Evolutionary conservation across 2,329 filamentous ascomycete genomes (phyloP).

Genomic region (Thielaviopsis punctulata): DNA sequence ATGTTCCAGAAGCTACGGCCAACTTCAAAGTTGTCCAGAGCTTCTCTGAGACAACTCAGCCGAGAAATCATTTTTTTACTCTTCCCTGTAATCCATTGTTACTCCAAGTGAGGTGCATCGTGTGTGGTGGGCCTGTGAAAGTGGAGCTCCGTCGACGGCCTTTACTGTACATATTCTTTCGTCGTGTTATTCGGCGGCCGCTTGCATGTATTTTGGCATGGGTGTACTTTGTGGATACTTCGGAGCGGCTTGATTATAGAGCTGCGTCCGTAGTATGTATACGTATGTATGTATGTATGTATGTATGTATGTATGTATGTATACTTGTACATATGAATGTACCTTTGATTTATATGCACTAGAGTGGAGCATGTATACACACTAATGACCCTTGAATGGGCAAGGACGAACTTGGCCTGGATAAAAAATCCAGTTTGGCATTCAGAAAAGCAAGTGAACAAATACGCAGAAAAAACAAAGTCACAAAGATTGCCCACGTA

Average conservation of each 20-base stretch:
- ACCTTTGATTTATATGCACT: background rate
- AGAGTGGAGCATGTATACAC: background rate
- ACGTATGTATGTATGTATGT: too few species aligned
- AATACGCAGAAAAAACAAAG: background rate
- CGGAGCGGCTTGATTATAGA: background rate
- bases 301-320: too few species aligned
- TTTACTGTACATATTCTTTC: too few species aligned
- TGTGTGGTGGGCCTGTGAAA: background rate
- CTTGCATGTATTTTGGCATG: background rate
- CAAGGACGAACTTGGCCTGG: too few species aligned
- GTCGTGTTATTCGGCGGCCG: background rate
- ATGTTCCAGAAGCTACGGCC: background rate
- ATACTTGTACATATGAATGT: too few species aligned
- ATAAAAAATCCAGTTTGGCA: background rate
- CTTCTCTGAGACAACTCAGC: background rate
- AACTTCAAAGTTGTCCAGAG: background rate
- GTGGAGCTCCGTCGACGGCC: background rate
- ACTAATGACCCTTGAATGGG: background rate
- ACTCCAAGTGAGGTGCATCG: background rate
- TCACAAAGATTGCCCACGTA: too few species aligned
- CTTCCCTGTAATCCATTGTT: background rate
- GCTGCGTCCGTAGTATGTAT: background rate
- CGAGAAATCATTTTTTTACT: background rate
- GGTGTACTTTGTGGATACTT: background rate
- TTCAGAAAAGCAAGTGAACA: background rate